A percentile compares a stretch with the other conserved stretches of the same genome.
Evolutionary conservation across 2,329 filamentous ascomycete species (phyloP).

Genomic region (Talaromyces sp.): DNA sequence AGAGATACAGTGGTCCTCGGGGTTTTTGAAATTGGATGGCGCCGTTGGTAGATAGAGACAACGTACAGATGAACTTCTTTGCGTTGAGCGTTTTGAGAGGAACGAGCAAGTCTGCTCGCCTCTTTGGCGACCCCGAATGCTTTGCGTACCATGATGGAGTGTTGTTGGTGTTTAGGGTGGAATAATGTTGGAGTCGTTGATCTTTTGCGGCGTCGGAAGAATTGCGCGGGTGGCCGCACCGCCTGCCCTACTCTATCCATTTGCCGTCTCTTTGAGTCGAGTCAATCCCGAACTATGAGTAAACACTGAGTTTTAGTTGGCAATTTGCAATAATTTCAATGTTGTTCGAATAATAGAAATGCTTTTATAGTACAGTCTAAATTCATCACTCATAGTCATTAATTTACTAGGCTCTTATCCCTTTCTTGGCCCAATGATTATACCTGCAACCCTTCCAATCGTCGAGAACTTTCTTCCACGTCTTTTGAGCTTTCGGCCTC

Average conservation of each 20-base stretch:
- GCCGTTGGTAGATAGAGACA: not conserved
- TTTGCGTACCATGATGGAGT: slow-evolving; percentile 32
- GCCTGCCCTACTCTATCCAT: slow-evolving; percentile 23
- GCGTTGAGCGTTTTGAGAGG: slow-evolving; percentile 20
- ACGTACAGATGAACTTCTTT: slow-evolving; percentile 62
- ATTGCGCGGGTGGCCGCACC: slow-evolving; percentile 41
- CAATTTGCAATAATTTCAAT: too few relatives aligned
- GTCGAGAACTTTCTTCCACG: slow-evolving; percentile 32
- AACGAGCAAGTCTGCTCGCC: slow-evolving; percentile 28
- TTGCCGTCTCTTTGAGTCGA: not conserved
- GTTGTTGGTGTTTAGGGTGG: slow-evolving; percentile 10
- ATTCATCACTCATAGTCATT: slow-evolving; percentile 33
- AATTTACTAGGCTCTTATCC: slow-evolving; percentile 13
- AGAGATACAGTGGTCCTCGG: not conserved
- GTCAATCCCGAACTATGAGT: too few relatives aligned
- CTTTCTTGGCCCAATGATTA: slow-evolving; percentile 21
- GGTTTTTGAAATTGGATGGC: slow-evolving; percentile 15
- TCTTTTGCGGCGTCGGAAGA: slow-evolving; percentile 31
- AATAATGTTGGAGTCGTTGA: slow-evolving; percentile 22
- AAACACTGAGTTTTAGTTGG: too few relatives aligned
- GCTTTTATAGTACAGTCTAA: slow-evolving; percentile 25
- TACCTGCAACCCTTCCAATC: slow-evolving; percentile 36
- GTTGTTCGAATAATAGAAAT: not conserved
- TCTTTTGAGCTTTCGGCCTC: slow-evolving; percentile 24
- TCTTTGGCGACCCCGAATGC: slow-evolving; percentile 32